phyloP scores from a whole-genome alignment of 495 filamentous ascomycete species.

The Hypoxylon lenormandii region DNA sequence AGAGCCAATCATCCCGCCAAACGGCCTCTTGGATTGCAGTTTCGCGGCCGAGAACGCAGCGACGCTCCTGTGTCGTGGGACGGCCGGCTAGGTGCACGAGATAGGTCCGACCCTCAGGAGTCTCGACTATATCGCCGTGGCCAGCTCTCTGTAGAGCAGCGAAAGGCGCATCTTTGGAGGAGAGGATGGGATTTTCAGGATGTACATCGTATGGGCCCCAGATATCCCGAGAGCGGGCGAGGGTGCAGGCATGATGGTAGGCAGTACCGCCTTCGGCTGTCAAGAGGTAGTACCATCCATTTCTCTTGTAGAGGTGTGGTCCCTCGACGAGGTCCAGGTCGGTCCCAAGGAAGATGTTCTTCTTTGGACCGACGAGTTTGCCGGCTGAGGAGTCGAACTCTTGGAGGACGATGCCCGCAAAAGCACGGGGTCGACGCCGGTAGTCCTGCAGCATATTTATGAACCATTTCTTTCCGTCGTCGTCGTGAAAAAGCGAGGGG shows the following conservation, averaged over 20 bases:
- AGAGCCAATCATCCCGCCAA: conserved; percentile 69
- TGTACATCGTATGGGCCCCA: conserved; percentile 70
- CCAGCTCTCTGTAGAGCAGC: conserved; percentile 66
- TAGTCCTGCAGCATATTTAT: conserved; percentile 68
- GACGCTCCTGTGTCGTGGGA: conserved; percentile 64
- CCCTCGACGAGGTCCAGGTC: conserved; percentile 69
- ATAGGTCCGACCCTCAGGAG: conserved; percentile 67
- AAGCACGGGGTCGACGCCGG: conserved; percentile 58
- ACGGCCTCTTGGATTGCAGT: conserved; percentile 66
- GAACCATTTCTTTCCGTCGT: conserved; percentile 67
- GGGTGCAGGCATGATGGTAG: conserved; percentile 65
- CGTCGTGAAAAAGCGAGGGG: conserved; percentile 70
- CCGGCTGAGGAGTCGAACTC: conserved; percentile 60
- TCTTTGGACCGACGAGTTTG: conserved; percentile 61
- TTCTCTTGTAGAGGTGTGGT: conserved; percentile 69
- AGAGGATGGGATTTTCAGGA: conserved; percentile 61
- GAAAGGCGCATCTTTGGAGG: conserved; percentile 59
- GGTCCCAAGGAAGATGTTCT: conserved; percentile 68
- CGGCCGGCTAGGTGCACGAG: conserved; percentile 67
- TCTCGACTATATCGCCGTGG: conserved; percentile 71
- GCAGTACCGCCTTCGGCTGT: conserved; percentile 74
- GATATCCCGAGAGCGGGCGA: conserved; percentile 66
- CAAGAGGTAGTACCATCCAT: conserved; percentile 69
- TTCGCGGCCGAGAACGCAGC: conserved; percentile 68
- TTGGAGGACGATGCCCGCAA: conserved; percentile 64